These are phyloP conservation scores for Xylaria acuta DNA, from an alignment of 495 filamentous ascomycete genomes.

Conservation along the genomic window DNA sequence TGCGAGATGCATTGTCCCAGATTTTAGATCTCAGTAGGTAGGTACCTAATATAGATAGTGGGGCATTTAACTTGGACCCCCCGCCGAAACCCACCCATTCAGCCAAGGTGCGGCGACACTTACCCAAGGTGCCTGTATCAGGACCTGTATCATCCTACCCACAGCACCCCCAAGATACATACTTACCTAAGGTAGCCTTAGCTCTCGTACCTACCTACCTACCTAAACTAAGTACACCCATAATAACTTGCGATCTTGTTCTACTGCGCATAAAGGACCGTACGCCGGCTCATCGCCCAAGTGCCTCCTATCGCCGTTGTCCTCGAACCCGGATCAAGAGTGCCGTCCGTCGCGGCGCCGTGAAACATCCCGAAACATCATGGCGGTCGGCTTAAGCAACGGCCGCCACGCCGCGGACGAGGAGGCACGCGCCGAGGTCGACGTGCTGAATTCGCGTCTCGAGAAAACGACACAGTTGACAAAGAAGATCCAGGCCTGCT, in stretches of 20 bases:
- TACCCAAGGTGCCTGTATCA: too few relatives aligned
- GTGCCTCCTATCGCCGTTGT: not conserved
- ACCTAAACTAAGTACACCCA: not conserved
- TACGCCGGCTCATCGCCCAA: not conserved
- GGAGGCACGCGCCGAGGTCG: slow-evolving; percentile 69
- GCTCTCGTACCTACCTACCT: not conserved
- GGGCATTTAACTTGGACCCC: not conserved
- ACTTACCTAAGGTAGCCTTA: not conserved
- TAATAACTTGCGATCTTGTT: not conserved
- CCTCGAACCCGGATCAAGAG: not conserved
- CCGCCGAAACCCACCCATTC: not conserved
- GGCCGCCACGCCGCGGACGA: slow-evolving; percentile 61
- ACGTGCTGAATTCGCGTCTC: slow-evolving; percentile 68
- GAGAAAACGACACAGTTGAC: slow-evolving; percentile 75
- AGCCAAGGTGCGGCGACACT: too few relatives aligned
- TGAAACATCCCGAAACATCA: slow-evolving; percentile 26
- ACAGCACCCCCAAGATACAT: not conserved
- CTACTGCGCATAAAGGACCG: not conserved
- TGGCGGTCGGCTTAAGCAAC: slow-evolving; percentile 56
- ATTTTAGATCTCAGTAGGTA: not conserved
- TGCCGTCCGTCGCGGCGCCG: not conserved
- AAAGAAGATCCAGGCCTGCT: slow-evolving; percentile 90
- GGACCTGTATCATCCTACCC: too few relatives aligned
- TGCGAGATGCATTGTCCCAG: not conserved
- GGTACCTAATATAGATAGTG: not conserved